A percentile compares a stretch with the other conserved stretches of the same genome.
Conservation (phyloP, 495 filamentous ascomycete genomes). For the Cercophora newfieldiana region DNA sequence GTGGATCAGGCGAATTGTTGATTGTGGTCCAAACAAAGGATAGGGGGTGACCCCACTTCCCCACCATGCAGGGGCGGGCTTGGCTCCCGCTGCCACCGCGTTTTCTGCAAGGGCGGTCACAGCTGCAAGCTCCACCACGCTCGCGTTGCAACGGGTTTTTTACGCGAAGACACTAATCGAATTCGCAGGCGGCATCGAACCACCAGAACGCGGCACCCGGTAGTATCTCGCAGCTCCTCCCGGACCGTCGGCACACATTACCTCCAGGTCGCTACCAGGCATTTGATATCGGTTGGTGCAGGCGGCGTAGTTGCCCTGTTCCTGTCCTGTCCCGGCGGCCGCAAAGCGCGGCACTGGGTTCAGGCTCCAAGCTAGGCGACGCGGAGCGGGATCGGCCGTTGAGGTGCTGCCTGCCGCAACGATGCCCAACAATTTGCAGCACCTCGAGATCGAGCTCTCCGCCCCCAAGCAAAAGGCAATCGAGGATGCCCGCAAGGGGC, state of each 20-base stretch:
- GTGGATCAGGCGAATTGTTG: not conserved
- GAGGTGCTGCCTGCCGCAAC: not conserved
- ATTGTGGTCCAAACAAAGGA: not conserved
- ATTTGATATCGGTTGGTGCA: no score
- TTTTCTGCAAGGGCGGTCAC: not conserved
- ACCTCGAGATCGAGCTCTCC: conserved; percentile 15
- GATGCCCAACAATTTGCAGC: conserved; percentile 12
- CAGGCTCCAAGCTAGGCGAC: not conserved
- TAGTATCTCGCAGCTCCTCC: not conserved
- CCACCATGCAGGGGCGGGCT: not conserved
- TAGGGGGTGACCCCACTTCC: not conserved
- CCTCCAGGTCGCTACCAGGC: not conserved
- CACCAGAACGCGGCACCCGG: not conserved
- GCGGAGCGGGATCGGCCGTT: not conserved
- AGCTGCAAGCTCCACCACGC: not conserved
- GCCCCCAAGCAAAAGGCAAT: conserved; percentile 21
- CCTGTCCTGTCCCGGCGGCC: not conserved
- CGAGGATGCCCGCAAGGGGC: conserved; percentile 20
- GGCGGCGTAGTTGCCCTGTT: no score
- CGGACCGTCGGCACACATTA: not conserved
- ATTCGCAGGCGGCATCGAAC: not conserved
- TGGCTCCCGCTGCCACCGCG: not conserved
- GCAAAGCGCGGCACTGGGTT: not conserved
- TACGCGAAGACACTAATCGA: not conserved
- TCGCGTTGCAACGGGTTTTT: not conserved